Base-by-base conservation (phyloP, 352 stramenopile genomes). In the Halophytophthora batemanensis region DNA sequence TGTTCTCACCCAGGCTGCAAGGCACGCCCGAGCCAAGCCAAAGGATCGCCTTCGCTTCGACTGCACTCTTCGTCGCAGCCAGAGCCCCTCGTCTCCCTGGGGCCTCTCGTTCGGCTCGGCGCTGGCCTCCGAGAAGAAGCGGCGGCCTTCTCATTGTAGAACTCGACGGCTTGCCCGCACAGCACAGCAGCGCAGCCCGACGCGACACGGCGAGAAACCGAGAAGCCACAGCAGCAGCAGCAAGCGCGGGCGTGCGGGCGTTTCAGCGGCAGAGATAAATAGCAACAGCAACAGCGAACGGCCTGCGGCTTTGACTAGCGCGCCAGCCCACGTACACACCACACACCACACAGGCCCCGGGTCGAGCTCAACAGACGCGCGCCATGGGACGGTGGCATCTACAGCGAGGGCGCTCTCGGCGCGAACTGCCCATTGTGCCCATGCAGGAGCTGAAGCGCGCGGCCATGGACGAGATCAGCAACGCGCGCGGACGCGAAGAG, bases 371-470 rank as follows among this genome's bases (percentile, higher is more conserved):
- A 45, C 39, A 28, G 17, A 31, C 22, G 35, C 15, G 29, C 18
- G 48, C 53, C n/a, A 73, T 73, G 59, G 52, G 56, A 37, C 68
- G 69, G 41, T 71, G 60, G 55, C 56, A 50, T 33, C 37, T 65
- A 14, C 54, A 64, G 39, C 55, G 69, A 41, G 45, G 52, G n/a
- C 69, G 74, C 11, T 65, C 61, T 21, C 67, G 79, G 14, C 63
- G 41, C 38, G 77, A 88, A 25, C 57, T 90, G n/a, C 80, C 82
- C 17, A 8, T 31, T 8, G 25, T 31, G 34, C 63, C 64, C 17
- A 59, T 93, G 36, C 63, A 81, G 40, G 77, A 82, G 39, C 75
- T 93, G 10, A 76, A 89, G 59, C 54, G 71, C 38, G 82, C 82
- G 14, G 79, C 90, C 38, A 66, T 79, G 64, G 69, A 71, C 48